phyloP scores from a whole-genome alignment of 805 yeast species.

The Candida coquimbonensis region DNA sequence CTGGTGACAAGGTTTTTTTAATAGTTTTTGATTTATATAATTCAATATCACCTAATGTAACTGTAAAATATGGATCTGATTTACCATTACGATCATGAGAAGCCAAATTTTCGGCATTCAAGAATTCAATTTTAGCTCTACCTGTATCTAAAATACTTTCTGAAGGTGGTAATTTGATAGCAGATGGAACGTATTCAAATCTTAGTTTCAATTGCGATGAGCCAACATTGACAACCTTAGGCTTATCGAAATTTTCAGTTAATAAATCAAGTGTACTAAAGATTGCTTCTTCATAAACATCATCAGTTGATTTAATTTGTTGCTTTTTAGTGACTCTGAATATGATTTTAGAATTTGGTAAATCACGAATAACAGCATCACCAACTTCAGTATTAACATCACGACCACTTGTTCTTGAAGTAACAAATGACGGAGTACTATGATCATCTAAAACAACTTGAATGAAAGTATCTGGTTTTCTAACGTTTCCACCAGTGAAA shows the following conservation, averaged over 20 bases:
- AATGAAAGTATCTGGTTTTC: conserved; percentile 41
- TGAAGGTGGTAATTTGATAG: conserved; percentile 42
- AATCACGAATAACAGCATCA: conserved; percentile 62
- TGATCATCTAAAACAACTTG: conserved; percentile 63
- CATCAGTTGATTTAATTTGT: conserved; percentile 38
- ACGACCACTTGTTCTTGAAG: conserved; percentile 43
- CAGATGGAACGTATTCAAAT: conserved; percentile 56
- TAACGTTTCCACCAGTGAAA: conserved; percentile 41
- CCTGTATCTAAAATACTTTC: conserved; percentile 72
- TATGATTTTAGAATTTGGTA: conserved; percentile 49
- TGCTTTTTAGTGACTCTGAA: conserved; percentile 52
- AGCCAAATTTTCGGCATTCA: conserved; percentile 45
- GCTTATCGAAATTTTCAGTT: conserved; percentile 37
- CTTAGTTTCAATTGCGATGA: conserved; percentile 38
- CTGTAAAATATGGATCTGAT: conserved; percentile 61
- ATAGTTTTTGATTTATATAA: conserved; percentile 52
- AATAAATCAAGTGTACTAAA: conserved; percentile 50
- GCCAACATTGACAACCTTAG: conserved; percentile 39
- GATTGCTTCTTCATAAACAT: conserved; percentile 43
- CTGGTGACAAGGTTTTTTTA: conserved; percentile 64
- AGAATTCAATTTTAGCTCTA: conserved; percentile 44
- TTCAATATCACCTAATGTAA: conserved; percentile 48
- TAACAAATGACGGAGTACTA: conserved; percentile 48
- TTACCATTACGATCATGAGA: conserved; percentile 69
- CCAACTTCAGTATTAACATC: conserved; percentile 42